These are phyloP conservation scores for Conringia planisiliqua DNA, from an alignment of 345 rosid genomes.

Conservation along the genomic window DNA sequence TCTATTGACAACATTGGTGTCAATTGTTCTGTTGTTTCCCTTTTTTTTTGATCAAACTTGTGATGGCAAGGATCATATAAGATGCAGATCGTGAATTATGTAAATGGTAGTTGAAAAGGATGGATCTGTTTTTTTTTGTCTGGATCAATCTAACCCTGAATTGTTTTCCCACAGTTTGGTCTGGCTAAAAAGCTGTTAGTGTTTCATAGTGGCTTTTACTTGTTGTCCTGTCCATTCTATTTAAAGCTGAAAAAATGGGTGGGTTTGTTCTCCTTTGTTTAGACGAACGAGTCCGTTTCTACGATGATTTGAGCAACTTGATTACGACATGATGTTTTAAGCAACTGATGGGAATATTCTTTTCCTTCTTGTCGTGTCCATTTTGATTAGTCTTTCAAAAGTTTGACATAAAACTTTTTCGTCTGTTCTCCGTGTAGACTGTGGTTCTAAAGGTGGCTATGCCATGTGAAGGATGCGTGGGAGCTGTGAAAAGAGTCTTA, in stretches of 20 bases:
- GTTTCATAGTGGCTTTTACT: neutral
- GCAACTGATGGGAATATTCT: neutral
- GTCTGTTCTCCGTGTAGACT: conserved; percentile 47
- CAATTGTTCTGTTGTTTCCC: neutral
- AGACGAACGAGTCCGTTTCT: neutral
- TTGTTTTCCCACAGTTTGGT: neutral
- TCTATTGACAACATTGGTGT: neutral
- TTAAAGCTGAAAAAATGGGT: neutral
- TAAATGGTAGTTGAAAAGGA: neutral
- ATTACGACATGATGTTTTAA: neutral
- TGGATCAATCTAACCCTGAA: neutral
- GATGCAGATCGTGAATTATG: neutral
- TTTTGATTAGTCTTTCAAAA: neutral
- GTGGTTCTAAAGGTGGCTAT: conserved; percentile 78
- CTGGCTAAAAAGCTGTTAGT: neutral
- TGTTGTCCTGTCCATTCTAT: neutral
- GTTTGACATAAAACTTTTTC: neutral
- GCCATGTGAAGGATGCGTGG: conserved; percentile 80
- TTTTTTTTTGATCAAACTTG: neutral
- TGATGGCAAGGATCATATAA: conserved; percentile 3
- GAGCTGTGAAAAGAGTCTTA: conserved; percentile 82
- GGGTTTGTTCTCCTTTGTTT: neutral
- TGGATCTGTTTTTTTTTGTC: neutral
- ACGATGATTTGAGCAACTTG: neutral
- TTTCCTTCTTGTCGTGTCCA: neutral